Base-by-base conservation (phyloP, 2,329 filamentous ascomycete species). In the Hyphodiscus sp. region DNA sequence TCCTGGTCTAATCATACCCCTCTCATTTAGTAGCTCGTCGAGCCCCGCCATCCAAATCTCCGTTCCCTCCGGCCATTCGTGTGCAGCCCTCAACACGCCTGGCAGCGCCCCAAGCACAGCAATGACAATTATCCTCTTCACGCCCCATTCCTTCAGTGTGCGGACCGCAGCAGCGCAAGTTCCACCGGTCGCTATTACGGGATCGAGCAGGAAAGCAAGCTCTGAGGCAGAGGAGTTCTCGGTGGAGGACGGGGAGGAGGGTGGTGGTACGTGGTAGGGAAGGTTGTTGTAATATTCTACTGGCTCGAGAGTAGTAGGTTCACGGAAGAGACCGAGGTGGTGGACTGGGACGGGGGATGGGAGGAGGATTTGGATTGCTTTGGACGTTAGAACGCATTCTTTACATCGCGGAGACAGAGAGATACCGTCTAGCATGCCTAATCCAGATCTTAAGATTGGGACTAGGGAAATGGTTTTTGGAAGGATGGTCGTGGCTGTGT, bases 201-300 rank as follows among this genome's bases (percentile, higher is more conserved):
- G 94, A 68, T 97, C 92, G 47, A 96, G 81, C 51, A 96, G 76
- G 67, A 96, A 87, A 55, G 91, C 91, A 13, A 96, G 76, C 20
- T 80, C 76, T 1, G 81, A 71, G 20, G 66, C 66, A 10, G 62
- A 59, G 5, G 67, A 58, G 47, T 72, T 76, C 45, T 73, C 73
- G 44, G 68, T 63, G 41, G 61, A 56, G 44, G 73, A 65, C 48
- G 72, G 67, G 33, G 71, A 68, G 58, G 73, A 73, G 45, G 66
- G 65, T 2, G 61, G 49, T 29, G 75, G 66, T 41, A 76, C 68
- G 72, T 89, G 86, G 72, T 89, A 86, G 38, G 91, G 91, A 19
- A 96, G 84, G 72, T 96, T 96, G 77, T 96, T 96, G 80, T 96
- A 96, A 80, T 96, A 96, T 73, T 96, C 91, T 54, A 96, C 91